These are phyloP conservation scores for Acer yangbiense DNA, from an alignment of 345 rosid species.

Conservation along the genomic window DNA sequence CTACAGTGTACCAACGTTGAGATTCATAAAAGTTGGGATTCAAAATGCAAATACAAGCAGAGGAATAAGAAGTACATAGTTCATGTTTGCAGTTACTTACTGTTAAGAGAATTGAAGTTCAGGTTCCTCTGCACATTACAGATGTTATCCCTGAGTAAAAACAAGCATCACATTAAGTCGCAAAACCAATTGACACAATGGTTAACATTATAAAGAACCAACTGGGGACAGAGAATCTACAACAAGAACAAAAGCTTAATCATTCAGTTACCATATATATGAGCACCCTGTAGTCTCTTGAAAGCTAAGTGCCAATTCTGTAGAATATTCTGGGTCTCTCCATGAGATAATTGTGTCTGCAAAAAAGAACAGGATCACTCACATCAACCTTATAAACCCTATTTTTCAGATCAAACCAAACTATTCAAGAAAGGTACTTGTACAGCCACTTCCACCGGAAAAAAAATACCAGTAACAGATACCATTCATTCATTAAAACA, in stretches of 20 bases:
- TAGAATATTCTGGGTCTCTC: conserved; percentile 89
- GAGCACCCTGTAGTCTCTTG: conserved; percentile 96
- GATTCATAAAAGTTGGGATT: background rate
- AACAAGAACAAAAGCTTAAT: conserved; percentile 8
- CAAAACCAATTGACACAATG: background rate
- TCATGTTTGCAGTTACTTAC: conserved; percentile 48
- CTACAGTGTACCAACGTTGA: background rate
- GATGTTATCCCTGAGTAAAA: conserved; percentile 70
- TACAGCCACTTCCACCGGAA: conserved; percentile 9
- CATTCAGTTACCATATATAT: conserved; percentile 65
- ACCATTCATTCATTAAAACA: conserved; percentile 7
- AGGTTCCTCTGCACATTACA: conserved; percentile 82
- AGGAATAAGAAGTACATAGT: background rate
- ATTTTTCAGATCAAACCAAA: conserved; percentile 8
- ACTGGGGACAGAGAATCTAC: conserved; percentile 10
- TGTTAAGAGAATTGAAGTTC: conserved; percentile 74
- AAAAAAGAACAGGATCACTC: conserved; percentile 1
- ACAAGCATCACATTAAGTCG: conserved; percentile 12
- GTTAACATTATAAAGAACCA: background rate
- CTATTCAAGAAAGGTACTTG: background rate
- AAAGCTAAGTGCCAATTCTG: conserved; percentile 96
- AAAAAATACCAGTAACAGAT: background rate
- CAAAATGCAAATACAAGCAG: conserved; percentile 1
- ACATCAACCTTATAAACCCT: background rate
- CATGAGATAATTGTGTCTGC: conserved; percentile 96